phyloP scores from a whole-genome alignment of 495 filamentous ascomycete genomes.

The Xylaria curta region DNA sequence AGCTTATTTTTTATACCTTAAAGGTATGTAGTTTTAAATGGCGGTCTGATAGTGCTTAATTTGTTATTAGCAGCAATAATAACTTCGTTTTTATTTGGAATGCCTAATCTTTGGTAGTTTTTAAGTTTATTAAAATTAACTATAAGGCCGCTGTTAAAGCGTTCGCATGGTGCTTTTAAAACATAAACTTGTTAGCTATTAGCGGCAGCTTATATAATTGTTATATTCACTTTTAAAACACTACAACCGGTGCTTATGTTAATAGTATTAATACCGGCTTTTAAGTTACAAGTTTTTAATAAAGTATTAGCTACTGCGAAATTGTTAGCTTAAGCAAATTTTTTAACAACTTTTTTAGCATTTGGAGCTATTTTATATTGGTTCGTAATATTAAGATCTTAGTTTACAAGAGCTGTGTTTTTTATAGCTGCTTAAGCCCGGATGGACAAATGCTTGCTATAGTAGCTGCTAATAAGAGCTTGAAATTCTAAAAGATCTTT shows the following conservation, averaged over 20 bases:
- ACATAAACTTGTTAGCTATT: slow-evolving; percentile 93
- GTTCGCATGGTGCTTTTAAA: slow-evolving; percentile 98
- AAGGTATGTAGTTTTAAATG: slow-evolving; percentile 99
- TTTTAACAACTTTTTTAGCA: slow-evolving; percentile 97
- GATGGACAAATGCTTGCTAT: slow-evolving; percentile 98
- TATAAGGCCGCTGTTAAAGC: slow-evolving; percentile 99
- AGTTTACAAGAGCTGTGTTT: slow-evolving; percentile 93
- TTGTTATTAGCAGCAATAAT: slow-evolving; percentile 97
- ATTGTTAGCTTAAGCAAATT: slow-evolving; percentile 96
- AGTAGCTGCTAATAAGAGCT: slow-evolving; percentile 90
- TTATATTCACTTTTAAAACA: slow-evolving; percentile 99
- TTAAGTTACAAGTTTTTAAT: slow-evolving; percentile 92
- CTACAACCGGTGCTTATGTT: slow-evolving; percentile 91
- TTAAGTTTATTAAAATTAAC: slow-evolving; percentile 99
- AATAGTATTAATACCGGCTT: slow-evolving; percentile 99
- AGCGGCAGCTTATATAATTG: slow-evolving; percentile 96
- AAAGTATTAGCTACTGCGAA: slow-evolving; percentile 96
- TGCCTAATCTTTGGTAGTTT: slow-evolving; percentile 85
- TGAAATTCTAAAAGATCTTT: slow-evolving; percentile 99
- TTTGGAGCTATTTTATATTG: slow-evolving; percentile 97
- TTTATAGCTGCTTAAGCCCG: slow-evolving; percentile 93
- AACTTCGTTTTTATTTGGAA: slow-evolving; percentile 99
- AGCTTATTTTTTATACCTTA: slow-evolving; percentile 93
- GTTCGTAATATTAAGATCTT: slow-evolving; percentile 98
- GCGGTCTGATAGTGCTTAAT: slow-evolving; percentile 92